phyloP scores from a whole-genome alignment of 208 protist genomes.

The Leishmania gerbilli region DNA sequence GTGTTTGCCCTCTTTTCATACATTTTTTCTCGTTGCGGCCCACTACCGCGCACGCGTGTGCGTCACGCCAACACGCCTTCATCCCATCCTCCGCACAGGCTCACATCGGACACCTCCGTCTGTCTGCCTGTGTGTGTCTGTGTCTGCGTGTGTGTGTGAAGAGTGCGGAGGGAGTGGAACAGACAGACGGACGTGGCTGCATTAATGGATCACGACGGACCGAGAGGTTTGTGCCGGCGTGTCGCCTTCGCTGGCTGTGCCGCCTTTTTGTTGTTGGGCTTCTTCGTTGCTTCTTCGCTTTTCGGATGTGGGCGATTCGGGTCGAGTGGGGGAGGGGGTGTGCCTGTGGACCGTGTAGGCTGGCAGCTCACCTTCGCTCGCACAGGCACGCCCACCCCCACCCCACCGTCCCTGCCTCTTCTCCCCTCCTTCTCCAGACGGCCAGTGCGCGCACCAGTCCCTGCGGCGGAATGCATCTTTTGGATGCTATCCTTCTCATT shows the following conservation, averaged over 20 bases:
- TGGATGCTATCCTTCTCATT: neutral
- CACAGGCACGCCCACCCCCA: neutral
- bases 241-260: too few relatives aligned
- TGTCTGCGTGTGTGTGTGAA: too few relatives aligned
- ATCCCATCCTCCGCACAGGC: neutral
- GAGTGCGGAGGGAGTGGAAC: too few relatives aligned
- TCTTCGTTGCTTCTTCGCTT: neutral
- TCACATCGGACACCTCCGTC: neutral
- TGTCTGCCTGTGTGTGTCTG: neutral
- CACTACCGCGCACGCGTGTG: neutral
- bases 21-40: neutral
- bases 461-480: neutral
- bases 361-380: neutral
- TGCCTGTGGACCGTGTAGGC: neutral
- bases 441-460: neutral
- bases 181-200: too few relatives aligned
- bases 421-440: neutral
- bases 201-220: too few relatives aligned
- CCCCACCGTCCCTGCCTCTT: neutral
- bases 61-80: neutral
- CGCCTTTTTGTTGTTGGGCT: too few relatives aligned
- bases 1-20: neutral
- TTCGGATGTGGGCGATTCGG: neutral
- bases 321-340: neutral
- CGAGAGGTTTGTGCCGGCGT: too few relatives aligned